Base-by-base conservation (phyloP, 352 stramenopile species). In the Hyaloperonospora brassicae region DNA sequence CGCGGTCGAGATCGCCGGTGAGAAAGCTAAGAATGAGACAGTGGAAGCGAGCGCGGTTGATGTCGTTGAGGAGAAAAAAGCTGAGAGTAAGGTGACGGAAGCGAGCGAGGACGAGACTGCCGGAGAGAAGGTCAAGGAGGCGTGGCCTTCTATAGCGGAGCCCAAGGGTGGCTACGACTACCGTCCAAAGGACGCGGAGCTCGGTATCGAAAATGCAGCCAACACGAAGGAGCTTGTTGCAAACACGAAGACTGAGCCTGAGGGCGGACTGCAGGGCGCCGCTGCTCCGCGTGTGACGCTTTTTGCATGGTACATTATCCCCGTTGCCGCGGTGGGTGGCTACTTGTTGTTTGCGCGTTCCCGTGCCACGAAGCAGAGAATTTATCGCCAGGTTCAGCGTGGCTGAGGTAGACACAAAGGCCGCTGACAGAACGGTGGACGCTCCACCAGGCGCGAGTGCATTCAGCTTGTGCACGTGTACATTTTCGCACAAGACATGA, bases 231-330 rank as follows among this genome's bases (percentile, higher is more conserved):
- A 69, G 10, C 56, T 84, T 17, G 67, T 73, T 31, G 55, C 53
- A 8, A 58, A 72, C 30, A 52, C 44, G 11, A 72, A 80, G 57
- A 52, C 51, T 13, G 64, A 80, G 46, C 46, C 61, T 35, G 72
- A 75, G 44, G 61, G 76, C 36, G 68, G 62, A 43, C 57, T 87
- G 2, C 66, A 86, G 53, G 60, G 62, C 2, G 67, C 71, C 45
- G 66, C 48, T 17, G 76, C 74, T 24, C 79, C 81, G 47, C 73
- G 63, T n/a, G 66, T 89, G 40, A 81, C 76, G 38, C 62, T 92
- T 8, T 89, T 89, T 47, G 73, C 70, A 34, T 92, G 76, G 81
- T 92, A 92, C 73, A 75, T 88, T 42, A 48, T 92, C 35, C 81
- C 81, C 0, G 64, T 92, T 13, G 68, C 50, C 38, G 75, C 76